Evolutionary conservation across 1,284 basidiomycete species (phyloP).

Genomic region (Rhizoctonia solani): DNA sequence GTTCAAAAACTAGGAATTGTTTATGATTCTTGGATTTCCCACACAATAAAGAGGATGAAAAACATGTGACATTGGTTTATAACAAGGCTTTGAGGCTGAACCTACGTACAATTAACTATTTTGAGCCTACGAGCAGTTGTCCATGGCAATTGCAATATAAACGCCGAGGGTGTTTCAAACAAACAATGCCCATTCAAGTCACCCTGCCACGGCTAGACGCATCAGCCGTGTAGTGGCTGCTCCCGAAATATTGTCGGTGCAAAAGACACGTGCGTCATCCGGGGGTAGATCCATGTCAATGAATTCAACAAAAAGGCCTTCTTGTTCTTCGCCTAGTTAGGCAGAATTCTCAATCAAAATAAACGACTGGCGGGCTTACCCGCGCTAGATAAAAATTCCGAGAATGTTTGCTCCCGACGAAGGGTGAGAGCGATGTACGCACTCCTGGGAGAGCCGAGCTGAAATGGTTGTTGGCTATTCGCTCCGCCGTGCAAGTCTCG

Average conservation of each 20-base stretch:
- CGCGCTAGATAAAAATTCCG: conserved; percentile 23
- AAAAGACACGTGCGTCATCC: conserved; percentile 11
- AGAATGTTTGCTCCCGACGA: conserved; percentile 34
- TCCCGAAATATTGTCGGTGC: not conserved
- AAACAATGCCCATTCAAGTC: too few relatives aligned
- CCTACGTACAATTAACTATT: too few relatives aligned
- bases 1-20: too few relatives aligned
- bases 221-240: conserved; percentile 15
- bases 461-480: not conserved
- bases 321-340: conserved; percentile 9
- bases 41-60: too few relatives aligned
- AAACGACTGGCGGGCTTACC: conserved; percentile 24
- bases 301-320: conserved; percentile 3
- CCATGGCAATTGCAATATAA: too few relatives aligned
- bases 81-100: too few relatives aligned
- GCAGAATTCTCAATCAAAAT: not conserved
- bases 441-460: not conserved
- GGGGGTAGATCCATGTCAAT: conserved; percentile 17
- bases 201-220: conserved; percentile 27
- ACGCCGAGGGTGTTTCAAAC: too few relatives aligned
- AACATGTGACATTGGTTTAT: too few relatives aligned
- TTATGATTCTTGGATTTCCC: too few relatives aligned
- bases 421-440: conserved; percentile 35
- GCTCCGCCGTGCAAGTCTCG: not conserved
- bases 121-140: too few relatives aligned